Percentiles rank a stretch among this genome's conserved stretches.
phyloP scores from a whole-genome alignment of 2,329 filamentous ascomycete species.

The Aspergillus novofumigatus region DNA sequence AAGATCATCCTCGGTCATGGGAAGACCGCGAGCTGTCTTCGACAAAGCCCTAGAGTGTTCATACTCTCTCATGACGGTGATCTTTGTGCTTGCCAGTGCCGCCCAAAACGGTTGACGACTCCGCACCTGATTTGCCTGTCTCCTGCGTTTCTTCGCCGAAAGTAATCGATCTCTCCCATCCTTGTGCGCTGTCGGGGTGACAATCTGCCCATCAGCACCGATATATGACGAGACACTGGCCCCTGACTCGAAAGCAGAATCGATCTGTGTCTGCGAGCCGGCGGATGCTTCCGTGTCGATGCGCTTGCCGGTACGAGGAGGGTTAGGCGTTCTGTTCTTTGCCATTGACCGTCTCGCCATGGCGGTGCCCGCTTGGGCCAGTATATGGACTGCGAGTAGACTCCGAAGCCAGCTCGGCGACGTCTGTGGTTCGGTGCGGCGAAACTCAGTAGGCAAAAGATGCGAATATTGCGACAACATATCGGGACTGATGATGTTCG shows the following conservation, averaged over 20 bases:
- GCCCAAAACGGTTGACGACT: conserved; percentile 92
- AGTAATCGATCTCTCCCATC: conserved; percentile 57
- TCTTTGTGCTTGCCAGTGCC: conserved; percentile 90
- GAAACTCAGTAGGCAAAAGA: conserved; percentile 42
- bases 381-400: conserved; percentile 46
- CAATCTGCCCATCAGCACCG: conserved; percentile 42
- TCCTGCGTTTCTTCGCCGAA: conserved; percentile 74
- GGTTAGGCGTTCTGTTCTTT: conserved; percentile 40
- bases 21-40: conserved; percentile 35
- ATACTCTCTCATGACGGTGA: conserved; percentile 89
- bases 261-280: conserved; percentile 39
- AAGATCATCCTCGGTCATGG: conserved; percentile 41
- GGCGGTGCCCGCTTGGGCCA: conserved; percentile 46
- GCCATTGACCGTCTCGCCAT: conserved; percentile 46
- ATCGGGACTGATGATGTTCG: conserved; percentile 42
- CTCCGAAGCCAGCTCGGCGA: conserved; percentile 45
- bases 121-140: conserved; percentile 85
- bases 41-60: conserved; percentile 62
- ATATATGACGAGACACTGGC: conserved; percentile 39
- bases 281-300: conserved; percentile 44
- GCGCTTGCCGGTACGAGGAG: conserved; percentile 40
- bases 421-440: conserved; percentile 38
- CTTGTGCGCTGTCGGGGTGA: conserved; percentile 50
- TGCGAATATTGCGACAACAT: conserved; percentile 41
- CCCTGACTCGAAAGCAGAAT: conserved; percentile 42